Evolutionary conservation across 1,284 basidiomycete species (phyloP).

Genomic region (Neolentinus lepideus): DNA sequence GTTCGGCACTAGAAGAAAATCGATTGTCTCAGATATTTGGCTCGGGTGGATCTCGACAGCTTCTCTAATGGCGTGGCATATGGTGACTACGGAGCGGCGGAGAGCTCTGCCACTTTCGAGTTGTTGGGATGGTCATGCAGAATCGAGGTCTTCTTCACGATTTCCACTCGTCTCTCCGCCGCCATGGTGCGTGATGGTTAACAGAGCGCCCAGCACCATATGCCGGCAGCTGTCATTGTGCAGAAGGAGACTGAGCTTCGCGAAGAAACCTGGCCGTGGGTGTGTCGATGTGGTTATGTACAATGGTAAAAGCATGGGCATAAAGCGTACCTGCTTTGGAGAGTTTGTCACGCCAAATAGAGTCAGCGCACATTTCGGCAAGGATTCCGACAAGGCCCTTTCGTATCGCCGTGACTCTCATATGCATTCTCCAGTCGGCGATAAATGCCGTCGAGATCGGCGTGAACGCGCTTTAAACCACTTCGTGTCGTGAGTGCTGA

Average conservation of each 20-base stretch:
- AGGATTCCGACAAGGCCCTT: conserved; percentile 46
- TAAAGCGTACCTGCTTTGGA: conserved; percentile 40
- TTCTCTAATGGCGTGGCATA: conserved; percentile 44
- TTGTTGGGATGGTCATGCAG: conserved; percentile 45
- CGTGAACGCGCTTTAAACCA: conserved; percentile 56
- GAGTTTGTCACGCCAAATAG: conserved; percentile 48
- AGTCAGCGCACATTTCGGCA: conserved; percentile 55
- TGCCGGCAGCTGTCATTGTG: conserved; percentile 15
- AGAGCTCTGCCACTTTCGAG: conserved; percentile 38
- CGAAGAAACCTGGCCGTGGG: conserved; percentile 43
- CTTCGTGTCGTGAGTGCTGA: conserved; percentile 32
- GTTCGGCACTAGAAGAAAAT: conserved; percentile 36
- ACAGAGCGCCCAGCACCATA: conserved; percentile 46
- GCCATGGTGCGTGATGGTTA: conserved; percentile 55
- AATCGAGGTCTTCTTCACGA: conserved; percentile 38
- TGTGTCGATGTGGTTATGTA: not conserved
- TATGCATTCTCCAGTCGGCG: conserved; percentile 38
- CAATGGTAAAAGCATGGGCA: not conserved
- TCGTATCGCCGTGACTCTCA: conserved; percentile 26
- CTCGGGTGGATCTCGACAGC: conserved; percentile 34
- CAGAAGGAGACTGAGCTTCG: conserved; percentile 46
- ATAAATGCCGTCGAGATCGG: conserved; percentile 44
- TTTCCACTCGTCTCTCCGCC: conserved; percentile 41
- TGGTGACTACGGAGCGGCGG: conserved; percentile 39
- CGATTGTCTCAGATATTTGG: conserved; percentile 29